Base-by-base conservation (phyloP, 1,284 basidiomycete species). In the Mixia osmundae region DNA sequence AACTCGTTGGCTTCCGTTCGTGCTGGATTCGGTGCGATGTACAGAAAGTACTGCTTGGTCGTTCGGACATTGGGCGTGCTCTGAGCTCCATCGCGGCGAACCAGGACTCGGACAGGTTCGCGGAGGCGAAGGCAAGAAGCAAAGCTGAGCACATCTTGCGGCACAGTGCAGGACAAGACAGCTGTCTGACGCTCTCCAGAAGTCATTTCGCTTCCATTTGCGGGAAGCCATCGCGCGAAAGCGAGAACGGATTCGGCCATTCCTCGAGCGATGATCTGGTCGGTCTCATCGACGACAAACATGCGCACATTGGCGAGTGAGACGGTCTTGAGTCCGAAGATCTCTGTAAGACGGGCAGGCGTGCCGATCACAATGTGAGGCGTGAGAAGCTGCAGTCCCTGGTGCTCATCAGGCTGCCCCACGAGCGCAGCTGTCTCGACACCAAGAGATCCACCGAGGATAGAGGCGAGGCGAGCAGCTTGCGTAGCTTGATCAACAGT, bases 401-500 rank as follows among this genome's bases (percentile, higher is more conserved):
- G n/a, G n/a, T n/a, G n/a, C n/a, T n/a, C n/a, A n/a, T n/a, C n/a
- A n/a, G n/a, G n/a, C n/a, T n/a, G n/a, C n/a, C n/a, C n/a, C n/a
- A n/a, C n/a, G n/a, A n/a, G 79, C 9, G 91, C 61, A 5, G 77
- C 78, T 25, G 82, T 80, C 35, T 76, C 68, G 29, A 94, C 71
- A 14, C 83, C 80, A 44, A 91, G 77, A 4, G 79, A 72, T 0
- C 78, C 75, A 16, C 87, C 89, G 15, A 97, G 65, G 54, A 91
- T 87, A 32, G 85, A 69, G 47, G 91, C 82, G 71, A 94, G 89
- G 41, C 91, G 77, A 51, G 94, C 83, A 24, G 87, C 87, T 58
- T 97, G 89, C 1, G 85, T 91, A 4, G 89, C 87, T 56, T 97
- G 89, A 58, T 97, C 89, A 14, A 95, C 83, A 0, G 89, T 97